Conservation (phyloP, 2,329 filamentous ascomycete species). For the Cladosporium sphaerospermum region DNA sequence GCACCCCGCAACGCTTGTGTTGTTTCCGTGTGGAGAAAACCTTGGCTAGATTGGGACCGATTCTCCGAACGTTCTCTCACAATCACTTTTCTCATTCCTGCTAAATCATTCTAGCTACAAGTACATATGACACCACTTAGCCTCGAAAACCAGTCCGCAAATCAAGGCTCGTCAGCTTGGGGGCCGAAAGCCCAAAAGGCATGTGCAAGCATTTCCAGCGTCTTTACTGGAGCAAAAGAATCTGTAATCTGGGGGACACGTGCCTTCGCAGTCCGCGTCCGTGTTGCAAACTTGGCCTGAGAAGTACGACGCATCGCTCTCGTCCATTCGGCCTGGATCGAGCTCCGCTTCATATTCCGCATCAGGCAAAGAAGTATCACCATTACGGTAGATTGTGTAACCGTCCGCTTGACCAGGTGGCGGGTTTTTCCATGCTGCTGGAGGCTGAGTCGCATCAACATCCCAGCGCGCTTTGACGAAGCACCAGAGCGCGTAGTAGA, state of each 20-base stretch:
- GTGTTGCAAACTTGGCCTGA: neutral
- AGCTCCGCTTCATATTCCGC: neutral
- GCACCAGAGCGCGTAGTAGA: neutral
- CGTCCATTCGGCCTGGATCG: neutral
- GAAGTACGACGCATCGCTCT: neutral
- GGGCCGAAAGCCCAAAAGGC: no score
- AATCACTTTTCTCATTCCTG: no score
- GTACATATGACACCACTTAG: no score
- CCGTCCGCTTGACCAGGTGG: neutral
- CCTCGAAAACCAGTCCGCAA: no score
- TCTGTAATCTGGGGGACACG: neutral
- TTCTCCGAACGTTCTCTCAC: no score
- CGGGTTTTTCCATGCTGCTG: neutral
- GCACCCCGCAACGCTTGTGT: no score
- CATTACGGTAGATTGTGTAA: neutral
- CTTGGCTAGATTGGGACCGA: no score
- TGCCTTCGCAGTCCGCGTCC: neutral
- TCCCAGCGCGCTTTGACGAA: neutral
- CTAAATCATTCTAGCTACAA: no score
- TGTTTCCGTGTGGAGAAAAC: no score
- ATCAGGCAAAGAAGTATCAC: neutral
- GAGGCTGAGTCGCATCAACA: neutral
- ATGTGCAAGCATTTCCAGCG: no score
- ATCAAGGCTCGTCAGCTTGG: no score
- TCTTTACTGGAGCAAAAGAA: neutral